These are phyloP conservation scores for Claviceps monticola DNA, from an alignment of 2,329 filamentous ascomycete species.

Conservation along the genomic window DNA sequence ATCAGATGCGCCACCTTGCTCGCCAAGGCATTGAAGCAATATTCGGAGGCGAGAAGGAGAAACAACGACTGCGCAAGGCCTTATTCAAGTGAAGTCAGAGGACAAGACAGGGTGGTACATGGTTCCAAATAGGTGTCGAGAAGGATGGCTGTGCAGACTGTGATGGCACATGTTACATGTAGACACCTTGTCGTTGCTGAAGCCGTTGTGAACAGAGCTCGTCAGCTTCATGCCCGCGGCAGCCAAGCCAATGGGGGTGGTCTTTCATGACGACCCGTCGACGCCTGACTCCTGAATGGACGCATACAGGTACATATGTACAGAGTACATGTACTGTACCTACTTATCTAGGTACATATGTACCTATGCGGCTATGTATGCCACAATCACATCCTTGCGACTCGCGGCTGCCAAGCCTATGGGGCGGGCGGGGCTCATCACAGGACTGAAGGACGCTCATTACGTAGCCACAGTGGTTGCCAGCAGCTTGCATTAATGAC, in stretches of 20 bases:
- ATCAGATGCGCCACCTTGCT: slow-evolving; percentile 39
- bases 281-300: too few species aligned
- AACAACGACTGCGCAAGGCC: slow-evolving; percentile 34
- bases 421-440: too few species aligned
- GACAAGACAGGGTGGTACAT: neutral
- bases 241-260: slow-evolving; percentile 4
- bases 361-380: too few species aligned
- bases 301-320: too few species aligned
- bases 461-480: neutral
- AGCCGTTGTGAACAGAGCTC: too few species aligned
- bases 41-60: slow-evolving; percentile 52
- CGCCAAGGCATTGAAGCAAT: slow-evolving; percentile 48
- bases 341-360: too few species aligned
- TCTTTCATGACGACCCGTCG: neutral
- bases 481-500: neutral
- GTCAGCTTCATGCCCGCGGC: neutral
- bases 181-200: neutral
- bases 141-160: neutral
- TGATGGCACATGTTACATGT: neutral
- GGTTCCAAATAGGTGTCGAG: neutral
- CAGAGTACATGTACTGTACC: too few species aligned
- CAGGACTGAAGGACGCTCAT: neutral
- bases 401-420: too few species aligned
- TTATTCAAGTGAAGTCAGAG: slow-evolving; percentile 23
- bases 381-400: too few species aligned